Base-by-base conservation (phyloP, 495 filamentous ascomycete genomes). In the Penicillium herquei region DNA sequence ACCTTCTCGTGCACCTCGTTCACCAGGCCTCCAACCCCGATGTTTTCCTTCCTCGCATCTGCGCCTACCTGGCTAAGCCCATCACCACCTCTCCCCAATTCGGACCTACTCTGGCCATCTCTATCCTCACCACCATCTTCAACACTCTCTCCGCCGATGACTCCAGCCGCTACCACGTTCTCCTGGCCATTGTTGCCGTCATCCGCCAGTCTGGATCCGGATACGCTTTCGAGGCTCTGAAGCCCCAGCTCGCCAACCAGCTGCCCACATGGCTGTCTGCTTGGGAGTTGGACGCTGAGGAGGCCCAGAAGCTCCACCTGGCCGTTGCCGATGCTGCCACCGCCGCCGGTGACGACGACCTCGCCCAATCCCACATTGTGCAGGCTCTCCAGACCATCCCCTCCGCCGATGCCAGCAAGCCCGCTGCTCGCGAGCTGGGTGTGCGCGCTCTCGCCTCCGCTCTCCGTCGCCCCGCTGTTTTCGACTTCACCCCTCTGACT, bases 401-500 rank as follows among this genome's bases (percentile, higher is more conserved):
- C 51, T 72, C 86, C n/a, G 82, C 84, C 31, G 85, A 93, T 54
- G 74, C 86, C 47, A 77, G 84, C 49, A 79, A 78, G 45, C 77
- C 81, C 33, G 87, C 91, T 54, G 89, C 92, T 34, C 89, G 90
- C 58, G 80, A 84, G n/a, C 80, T 96, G 52, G 86, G 91, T 10
- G 79, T 96, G 48, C 89, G 89, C 62, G 91, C 92, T 43, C 78
- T 96, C 40, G 92, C 90, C 71, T 79, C 86, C 39, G 91, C 93
- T 4, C 84, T 99, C 54, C 80, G 81, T 43, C 80, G 88, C 55
- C 84, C 85, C 11, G 76, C 79, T 35, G 90, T 93, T 70, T 93
- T 90, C 78, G 91, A 96, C 77, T 98, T 98, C 80, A 88, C 93
- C 63, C 91, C 96, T 62, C 81, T 99, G 61, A 91, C 91, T 47